phyloP scores from a whole-genome alignment of 192 early-diverging fungal species.

The Umbelopsis ramanniana region DNA sequence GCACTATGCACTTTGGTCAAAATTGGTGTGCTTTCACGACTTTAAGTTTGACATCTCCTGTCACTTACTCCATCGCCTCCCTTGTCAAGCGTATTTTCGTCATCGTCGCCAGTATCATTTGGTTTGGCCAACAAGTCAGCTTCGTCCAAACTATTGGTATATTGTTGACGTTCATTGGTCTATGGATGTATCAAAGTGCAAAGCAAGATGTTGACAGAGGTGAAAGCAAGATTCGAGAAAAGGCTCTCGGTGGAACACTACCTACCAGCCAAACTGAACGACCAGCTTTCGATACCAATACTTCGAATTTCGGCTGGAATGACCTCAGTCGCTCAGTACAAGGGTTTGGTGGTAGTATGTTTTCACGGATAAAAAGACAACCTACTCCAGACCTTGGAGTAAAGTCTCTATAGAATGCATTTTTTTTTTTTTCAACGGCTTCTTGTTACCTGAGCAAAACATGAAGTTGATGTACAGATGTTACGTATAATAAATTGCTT shows the following conservation, averaged over 20 bases:
- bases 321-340: slow-evolving; percentile 3
- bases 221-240: slow-evolving; percentile 44
- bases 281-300: background rate
- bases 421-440: background rate
- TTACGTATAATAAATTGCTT: slow-evolving; percentile 19
- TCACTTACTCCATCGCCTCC: slow-evolving; percentile 87
- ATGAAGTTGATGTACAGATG: slow-evolving; percentile 11
- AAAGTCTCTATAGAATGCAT: background rate
- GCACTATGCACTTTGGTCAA: slow-evolving; percentile 81
- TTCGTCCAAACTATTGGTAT: slow-evolving; percentile 76
- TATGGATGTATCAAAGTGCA: slow-evolving; percentile 87
- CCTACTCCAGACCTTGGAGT: slow-evolving; percentile 20
- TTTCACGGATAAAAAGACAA: slow-evolving; percentile 18
- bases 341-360: background rate
- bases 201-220: slow-evolving; percentile 63
- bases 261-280: slow-evolving; percentile 11
- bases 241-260: slow-evolving; percentile 18
- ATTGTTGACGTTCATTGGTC: slow-evolving; percentile 76
- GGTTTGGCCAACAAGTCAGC: slow-evolving; percentile 78
- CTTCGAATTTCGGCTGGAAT: background rate
- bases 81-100: slow-evolving; percentile 92
- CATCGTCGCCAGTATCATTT: slow-evolving; percentile 81
- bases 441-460: slow-evolving; percentile 18
- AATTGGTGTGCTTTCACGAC: slow-evolving; percentile 81
- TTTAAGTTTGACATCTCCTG: slow-evolving; percentile 74